A percentile compares a stretch with the other conserved stretches of the same genome.
Evolutionary conservation across 805 yeast genomes (phyloP).

Genomic region (Blastobotrys attinorum): DNA sequence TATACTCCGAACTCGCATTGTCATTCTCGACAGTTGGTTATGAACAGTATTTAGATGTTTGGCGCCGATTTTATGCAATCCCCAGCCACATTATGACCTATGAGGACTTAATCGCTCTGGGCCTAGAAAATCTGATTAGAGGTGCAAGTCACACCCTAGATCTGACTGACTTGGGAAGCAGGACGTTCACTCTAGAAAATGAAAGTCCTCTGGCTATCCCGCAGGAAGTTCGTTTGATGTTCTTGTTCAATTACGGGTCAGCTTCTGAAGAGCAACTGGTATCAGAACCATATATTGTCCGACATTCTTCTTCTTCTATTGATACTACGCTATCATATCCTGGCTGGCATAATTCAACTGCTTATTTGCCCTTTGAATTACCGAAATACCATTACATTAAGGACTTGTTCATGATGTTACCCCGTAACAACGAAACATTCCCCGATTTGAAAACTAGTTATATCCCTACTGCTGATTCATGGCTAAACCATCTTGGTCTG

Average conservation of each 20-base stretch:
- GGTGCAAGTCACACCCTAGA: constrained; percentile 4
- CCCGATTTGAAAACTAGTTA: too few relatives aligned
- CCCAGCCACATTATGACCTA: constrained; percentile 11
- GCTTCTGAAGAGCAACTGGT: too few relatives aligned
- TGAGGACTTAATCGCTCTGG: constrained; percentile 9
- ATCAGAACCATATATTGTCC: too few relatives aligned
- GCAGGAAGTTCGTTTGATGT: constrained; percentile 12
- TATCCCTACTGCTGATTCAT: constrained; percentile 2
- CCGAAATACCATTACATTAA: constrained; percentile 14
- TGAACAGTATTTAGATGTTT: constrained; percentile 6
- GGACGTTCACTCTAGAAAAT: constrained; percentile 4
- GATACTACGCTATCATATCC: not conserved
- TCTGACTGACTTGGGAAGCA: constrained; percentile 2
- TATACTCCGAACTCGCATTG: too few relatives aligned
- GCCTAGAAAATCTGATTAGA: constrained; percentile 6
- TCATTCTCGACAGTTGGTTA: not conserved
- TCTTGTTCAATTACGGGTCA: constrained; percentile 18
- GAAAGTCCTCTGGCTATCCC: constrained; percentile 12
- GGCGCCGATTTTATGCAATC: constrained; percentile 9
- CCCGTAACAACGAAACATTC: too few relatives aligned
- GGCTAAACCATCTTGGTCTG: constrained; percentile 5
- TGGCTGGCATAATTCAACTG: not conserved
- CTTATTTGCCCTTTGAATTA: constrained; percentile 16
- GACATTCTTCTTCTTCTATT: constrained; percentile 3
- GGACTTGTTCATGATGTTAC: constrained; percentile 14